These are phyloP conservation scores for Microsporum canis DNA, from an alignment of 2,329 filamentous ascomycete species.

Conservation along the genomic window DNA sequence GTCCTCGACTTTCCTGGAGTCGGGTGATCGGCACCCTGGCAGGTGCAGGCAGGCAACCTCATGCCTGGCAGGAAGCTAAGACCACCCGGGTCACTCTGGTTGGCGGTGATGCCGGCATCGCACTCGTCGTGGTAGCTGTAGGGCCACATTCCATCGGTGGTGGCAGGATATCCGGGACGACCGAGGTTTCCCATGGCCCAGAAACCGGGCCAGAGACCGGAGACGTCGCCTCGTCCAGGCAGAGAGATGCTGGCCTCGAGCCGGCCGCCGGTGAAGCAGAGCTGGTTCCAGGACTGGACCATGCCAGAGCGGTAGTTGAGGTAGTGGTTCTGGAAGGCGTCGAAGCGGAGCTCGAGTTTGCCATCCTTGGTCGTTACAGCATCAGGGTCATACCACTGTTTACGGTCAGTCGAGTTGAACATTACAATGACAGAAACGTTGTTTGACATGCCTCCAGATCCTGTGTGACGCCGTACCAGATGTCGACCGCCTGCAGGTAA, in stretches of 20 bases:
- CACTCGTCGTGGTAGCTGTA: conserved; percentile 60
- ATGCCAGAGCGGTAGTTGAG: conserved; percentile 61
- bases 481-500: conserved; percentile 55
- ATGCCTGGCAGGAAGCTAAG: conserved; percentile 58
- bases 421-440: neutral
- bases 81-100: conserved; percentile 57
- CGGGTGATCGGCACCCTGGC: conserved; percentile 53
- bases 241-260: conserved; percentile 60
- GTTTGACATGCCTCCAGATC: conserved; percentile 48
- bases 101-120: conserved; percentile 59
- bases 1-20: conserved; percentile 53
- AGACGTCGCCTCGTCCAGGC: conserved; percentile 53
- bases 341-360: conserved; percentile 52
- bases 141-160: conserved; percentile 62
- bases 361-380: conserved; percentile 52
- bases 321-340: conserved; percentile 53
- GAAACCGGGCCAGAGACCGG: conserved; percentile 64
- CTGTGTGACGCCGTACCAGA: conserved; percentile 61
- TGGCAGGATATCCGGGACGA: conserved; percentile 56
- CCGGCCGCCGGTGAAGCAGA: conserved; percentile 61
- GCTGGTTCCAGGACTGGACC: conserved; percentile 62
- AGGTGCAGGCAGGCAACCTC: conserved; percentile 58
- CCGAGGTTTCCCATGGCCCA: conserved; percentile 67
- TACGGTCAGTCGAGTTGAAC: neutral
- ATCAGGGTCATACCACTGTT: conserved; percentile 60